Percentiles rank a stretch among this genome's conserved stretches.
Evolutionary conservation across 1,284 basidiomycete genomes (phyloP).

Genomic region (Wallemia ichthyophaga): DNA sequence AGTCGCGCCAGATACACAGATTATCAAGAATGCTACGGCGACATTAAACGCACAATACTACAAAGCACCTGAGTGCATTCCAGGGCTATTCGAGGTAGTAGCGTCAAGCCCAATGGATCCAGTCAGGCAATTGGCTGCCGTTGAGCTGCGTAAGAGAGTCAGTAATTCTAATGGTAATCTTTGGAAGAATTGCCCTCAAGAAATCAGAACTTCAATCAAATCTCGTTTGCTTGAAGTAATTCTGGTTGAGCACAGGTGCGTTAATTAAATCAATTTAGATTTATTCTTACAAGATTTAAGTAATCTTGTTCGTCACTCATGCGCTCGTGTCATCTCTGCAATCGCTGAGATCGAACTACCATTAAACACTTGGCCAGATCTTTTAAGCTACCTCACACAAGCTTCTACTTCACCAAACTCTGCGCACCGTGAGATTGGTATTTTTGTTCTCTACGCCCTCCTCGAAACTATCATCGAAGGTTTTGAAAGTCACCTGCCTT

Average conservation of each 20-base stretch:
- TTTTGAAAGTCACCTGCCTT: slow-evolving; percentile 44
- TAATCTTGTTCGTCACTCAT: slow-evolving; percentile 58
- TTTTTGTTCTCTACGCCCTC: slow-evolving; percentile 71
- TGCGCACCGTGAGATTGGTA: slow-evolving; percentile 60
- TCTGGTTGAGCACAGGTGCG: slow-evolving; percentile 45
- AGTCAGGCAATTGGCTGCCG: slow-evolving; percentile 79
- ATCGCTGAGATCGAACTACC: slow-evolving; percentile 75
- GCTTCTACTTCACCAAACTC: slow-evolving; percentile 39
- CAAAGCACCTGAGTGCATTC: slow-evolving; percentile 66
- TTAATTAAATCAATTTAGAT: slow-evolving; percentile 3
- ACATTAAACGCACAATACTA: slow-evolving; percentile 71
- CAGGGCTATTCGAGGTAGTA: slow-evolving; percentile 66
- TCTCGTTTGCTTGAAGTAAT: slow-evolving; percentile 47
- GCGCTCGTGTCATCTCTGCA: slow-evolving; percentile 71
- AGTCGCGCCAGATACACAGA: slow-evolving; percentile 52
- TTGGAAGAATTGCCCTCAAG: slow-evolving; percentile 44
- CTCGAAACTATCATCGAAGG: slow-evolving; percentile 74
- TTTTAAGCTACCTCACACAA: slow-evolving; percentile 63
- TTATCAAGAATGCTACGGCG: slow-evolving; percentile 70
- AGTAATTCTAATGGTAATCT: slow-evolving; percentile 45
- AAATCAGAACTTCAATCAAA: slow-evolving; percentile 60
- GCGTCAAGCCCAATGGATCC: slow-evolving; percentile 43
- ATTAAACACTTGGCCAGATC: slow-evolving; percentile 48
- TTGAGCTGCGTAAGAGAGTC: slow-evolving; percentile 85
- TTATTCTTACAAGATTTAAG: slow-evolving; percentile 17